phyloP scores from a whole-genome alignment of 495 filamentous ascomycete species.

The Articulospora tetracladia region DNA sequence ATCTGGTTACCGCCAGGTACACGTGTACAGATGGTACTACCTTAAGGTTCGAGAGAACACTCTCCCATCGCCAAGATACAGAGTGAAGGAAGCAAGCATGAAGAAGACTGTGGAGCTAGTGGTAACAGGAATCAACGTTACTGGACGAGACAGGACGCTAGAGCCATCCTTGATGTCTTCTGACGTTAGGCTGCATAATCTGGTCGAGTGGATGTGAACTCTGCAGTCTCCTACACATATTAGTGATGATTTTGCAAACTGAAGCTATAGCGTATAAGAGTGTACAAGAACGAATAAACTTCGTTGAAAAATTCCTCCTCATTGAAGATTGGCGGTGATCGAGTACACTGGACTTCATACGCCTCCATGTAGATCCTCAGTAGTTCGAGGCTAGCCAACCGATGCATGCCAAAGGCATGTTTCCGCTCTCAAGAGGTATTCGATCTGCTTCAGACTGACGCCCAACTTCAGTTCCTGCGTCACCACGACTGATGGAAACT shows the following conservation, averaged over 20 bases:
- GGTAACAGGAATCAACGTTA: slow-evolving; percentile 29
- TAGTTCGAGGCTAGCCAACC: too few relatives aligned
- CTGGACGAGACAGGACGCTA: slow-evolving; percentile 41
- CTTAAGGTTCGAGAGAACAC: slow-evolving; percentile 30
- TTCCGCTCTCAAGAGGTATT: too few relatives aligned
- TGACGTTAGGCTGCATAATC: slow-evolving; percentile 11
- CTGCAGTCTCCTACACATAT: slow-evolving; percentile 36
- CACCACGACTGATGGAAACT: too few relatives aligned
- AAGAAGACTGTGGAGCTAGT: slow-evolving; percentile 30
- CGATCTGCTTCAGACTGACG: too few relatives aligned
- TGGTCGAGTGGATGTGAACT: background rate
- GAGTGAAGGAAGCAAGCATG: slow-evolving; percentile 42
- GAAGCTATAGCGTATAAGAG: slow-evolving; percentile 37
- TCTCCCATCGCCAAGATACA: slow-evolving; percentile 35
- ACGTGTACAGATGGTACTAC: slow-evolving; percentile 47
- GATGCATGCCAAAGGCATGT: too few relatives aligned
- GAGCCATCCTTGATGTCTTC: slow-evolving; percentile 48
- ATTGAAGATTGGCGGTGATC: slow-evolving; percentile 42
- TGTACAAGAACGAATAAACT: slow-evolving; percentile 40
- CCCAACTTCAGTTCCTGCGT: too few relatives aligned
- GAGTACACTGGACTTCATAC: too few relatives aligned
- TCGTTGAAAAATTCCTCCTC: slow-evolving; percentile 37
- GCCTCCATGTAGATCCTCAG: too few relatives aligned
- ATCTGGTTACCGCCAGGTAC: slow-evolving; percentile 37
- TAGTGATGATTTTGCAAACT: slow-evolving; percentile 28